Evolutionary conservation across 352 stramenopile genomes (phyloP).

Genomic region (Phytophthora litchii): DNA sequence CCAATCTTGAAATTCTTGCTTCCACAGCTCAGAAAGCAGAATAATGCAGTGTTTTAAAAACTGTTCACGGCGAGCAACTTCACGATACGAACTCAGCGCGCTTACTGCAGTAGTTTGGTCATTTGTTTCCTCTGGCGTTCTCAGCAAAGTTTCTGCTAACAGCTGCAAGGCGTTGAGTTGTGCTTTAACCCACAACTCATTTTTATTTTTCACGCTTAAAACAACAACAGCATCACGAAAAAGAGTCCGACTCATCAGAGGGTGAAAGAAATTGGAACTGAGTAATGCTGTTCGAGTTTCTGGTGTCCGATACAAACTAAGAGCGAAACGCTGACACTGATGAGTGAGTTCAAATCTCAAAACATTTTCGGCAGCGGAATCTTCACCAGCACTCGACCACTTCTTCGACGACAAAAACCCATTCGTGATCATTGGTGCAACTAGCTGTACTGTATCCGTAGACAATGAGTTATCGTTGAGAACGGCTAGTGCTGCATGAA

Average conservation of each 20-base stretch:
- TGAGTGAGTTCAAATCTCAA: slow-evolving; percentile 12
- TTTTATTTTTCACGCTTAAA: slow-evolving; percentile 6
- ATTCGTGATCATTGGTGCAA: background rate
- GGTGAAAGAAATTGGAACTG: slow-evolving; percentile 15
- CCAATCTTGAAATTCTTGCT: background rate
- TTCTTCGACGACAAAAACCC: slow-evolving; percentile 17
- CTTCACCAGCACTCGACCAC: background rate
- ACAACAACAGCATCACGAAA: slow-evolving; percentile 13
- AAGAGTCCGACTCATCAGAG: slow-evolving; percentile 12
- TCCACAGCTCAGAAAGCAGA: slow-evolving; percentile 5
- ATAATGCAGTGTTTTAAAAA: slow-evolving; percentile 16
- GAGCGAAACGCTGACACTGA: slow-evolving; percentile 10
- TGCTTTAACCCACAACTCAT: background rate
- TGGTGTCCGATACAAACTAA: background rate
- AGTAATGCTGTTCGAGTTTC: slow-evolving; percentile 3
- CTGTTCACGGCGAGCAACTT: slow-evolving; percentile 8
- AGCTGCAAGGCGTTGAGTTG: slow-evolving; percentile 12
- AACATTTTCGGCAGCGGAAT: background rate
- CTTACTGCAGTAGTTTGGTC: no score
- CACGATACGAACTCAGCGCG: slow-evolving; percentile 8
- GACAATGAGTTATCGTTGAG: background rate
- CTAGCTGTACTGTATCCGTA: background rate
- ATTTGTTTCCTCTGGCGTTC: background rate
- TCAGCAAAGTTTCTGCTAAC: background rate
- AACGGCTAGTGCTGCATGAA: background rate